Conservation (phyloP, 176 grass and related monocot species). For the Eleusine coracana region DNA sequence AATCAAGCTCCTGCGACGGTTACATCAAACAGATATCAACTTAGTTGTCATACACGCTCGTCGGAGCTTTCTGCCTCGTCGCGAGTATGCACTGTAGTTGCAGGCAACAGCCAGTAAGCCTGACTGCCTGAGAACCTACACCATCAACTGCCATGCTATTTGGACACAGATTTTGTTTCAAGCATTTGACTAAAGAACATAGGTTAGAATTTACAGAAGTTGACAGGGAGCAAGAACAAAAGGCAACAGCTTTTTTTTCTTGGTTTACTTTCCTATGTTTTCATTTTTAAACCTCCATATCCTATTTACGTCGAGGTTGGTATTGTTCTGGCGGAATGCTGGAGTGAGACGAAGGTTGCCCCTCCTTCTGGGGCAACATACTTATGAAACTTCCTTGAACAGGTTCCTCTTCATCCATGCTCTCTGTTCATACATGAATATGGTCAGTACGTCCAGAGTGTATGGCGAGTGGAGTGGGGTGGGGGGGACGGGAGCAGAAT, state of each 20-base stretch:
- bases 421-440: constrained; percentile 55
- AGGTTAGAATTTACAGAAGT: constrained; percentile 63
- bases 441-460: constrained; percentile 25
- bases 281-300: constrained; percentile 55
- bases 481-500: constrained; percentile 1
- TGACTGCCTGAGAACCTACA: constrained; percentile 8
- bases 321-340: constrained; percentile 81
- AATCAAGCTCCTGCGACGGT: constrained; percentile 22
- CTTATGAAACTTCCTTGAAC: constrained; percentile 86
- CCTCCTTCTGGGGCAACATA: constrained; percentile 82
- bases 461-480: too few relatives aligned
- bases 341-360: constrained; percentile 74
- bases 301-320: constrained; percentile 81
- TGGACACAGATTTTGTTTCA: constrained; percentile 28
- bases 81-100: constrained; percentile 33
- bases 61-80: constrained; percentile 23
- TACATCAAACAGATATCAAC: constrained; percentile 18
- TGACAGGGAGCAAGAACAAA: constrained; percentile 44
- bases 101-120: constrained; percentile 15
- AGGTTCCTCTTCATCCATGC: constrained; percentile 62
- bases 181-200: constrained; percentile 48
- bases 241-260: constrained; percentile 38
- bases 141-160: constrained; percentile 33
- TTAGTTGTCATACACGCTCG: constrained; percentile 29
- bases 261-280: constrained; percentile 55